Base-by-base conservation (phyloP, 2,329 filamentous ascomycete genomes). In the Apiospora hydei region DNA sequence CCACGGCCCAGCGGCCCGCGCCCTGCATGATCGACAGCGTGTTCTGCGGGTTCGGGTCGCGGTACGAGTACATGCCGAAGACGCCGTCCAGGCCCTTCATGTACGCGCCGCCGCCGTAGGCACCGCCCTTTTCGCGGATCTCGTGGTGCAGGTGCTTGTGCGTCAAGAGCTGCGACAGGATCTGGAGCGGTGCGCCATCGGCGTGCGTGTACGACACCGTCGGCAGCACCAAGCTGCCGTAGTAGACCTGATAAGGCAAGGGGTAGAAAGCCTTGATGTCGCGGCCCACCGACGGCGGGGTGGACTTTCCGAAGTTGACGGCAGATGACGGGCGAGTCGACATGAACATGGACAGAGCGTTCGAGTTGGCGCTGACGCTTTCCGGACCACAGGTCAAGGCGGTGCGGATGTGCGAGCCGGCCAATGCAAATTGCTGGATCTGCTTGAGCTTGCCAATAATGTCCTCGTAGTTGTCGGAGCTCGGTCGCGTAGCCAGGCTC, bases 101-200 rank as follows among this genome's bases (percentile, higher is more conserved):
- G 80, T 94, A 96, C 1, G 96, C 96, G 18, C 95, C 95, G 30
- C 94, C 96, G 64, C 96, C 96, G 77, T 99, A 99, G 0, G 96
- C 96, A 49, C 96, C 96, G 44, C 96, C 96, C 83, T 98, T 98
- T 81, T 99, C 96, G 71, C 96, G 93, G 76, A 99, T 98, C 82
- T 98, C 96, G 76, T 97, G 96, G 80, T 99, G 96, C 41, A 99
- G 87, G 80, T 98, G 94, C 83, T 98, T 98, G 84, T 99, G 96
- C 0, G 96, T 98, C 44, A 99, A 89, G 24, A 99, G 90, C 81
- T 98, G 94, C 16, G 95, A 91, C 30, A 99, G 90, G 53, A 98
- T 93, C 77, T 96, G 94, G 21, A 98, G 90, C 0, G 95, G 89
- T 1, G 96, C 94, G 53, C 93, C 91, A 70, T 93, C 88, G 0